A percentile compares a stretch with the other conserved stretches of the same genome.
Conservation (phyloP, 306 rosid species). For the Acacia confusa region DNA sequence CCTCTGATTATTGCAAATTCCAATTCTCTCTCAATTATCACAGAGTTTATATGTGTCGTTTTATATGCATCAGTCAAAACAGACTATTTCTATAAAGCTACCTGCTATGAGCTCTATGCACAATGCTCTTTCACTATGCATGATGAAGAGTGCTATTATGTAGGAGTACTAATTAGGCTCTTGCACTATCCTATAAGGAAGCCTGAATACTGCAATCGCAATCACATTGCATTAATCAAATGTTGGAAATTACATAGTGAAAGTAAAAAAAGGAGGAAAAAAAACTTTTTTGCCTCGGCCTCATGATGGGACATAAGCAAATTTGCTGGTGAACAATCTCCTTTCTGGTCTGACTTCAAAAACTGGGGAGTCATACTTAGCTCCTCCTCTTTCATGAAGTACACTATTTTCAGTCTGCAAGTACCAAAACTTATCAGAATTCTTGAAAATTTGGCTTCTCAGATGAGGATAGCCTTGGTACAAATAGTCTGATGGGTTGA, state of each 20-base stretch:
- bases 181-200: neutral
- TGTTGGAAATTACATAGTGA: neutral
- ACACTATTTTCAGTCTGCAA: conserved; percentile 39
- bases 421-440: conserved; percentile 45
- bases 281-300: conserved; percentile 2
- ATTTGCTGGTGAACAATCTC: conserved; percentile 48
- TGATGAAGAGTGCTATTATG: no score
- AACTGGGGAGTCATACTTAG: conserved; percentile 50
- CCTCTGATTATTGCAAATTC: neutral
- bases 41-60: neutral
- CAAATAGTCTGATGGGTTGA: conserved; percentile 70
- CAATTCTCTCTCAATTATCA: neutral
- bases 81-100: neutral
- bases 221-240: conserved; percentile 9
- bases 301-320: conserved; percentile 51
- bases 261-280: neutral
- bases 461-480: conserved; percentile 77
- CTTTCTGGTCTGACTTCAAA: conserved; percentile 61
- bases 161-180: no score
- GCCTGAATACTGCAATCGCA: conserved; percentile 6
- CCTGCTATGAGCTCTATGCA: neutral
- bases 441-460: conserved; percentile 40
- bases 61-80: neutral
- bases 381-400: conserved; percentile 38
- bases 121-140: conserved; percentile 5